phyloP scores from a whole-genome alignment of 164 flowering plant genomes.

The Dillenia suffruticosa region DNA sequence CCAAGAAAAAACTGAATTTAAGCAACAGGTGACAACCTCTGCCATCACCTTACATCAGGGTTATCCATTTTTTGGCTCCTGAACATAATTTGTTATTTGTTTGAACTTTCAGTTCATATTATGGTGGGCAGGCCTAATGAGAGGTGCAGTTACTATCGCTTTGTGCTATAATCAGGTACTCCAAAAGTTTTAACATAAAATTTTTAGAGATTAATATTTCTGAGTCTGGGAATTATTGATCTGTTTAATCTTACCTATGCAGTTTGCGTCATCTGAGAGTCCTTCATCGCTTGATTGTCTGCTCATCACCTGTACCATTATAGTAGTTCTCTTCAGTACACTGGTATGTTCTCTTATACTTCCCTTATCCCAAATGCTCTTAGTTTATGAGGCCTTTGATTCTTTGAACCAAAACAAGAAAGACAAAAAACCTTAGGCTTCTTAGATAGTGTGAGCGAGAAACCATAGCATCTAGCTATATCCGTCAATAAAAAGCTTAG shows the following conservation, averaged over 20 bases:
- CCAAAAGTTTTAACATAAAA: background rate
- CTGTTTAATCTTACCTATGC: conserved; percentile 6
- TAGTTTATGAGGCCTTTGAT: too few species aligned
- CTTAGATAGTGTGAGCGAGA: background rate
- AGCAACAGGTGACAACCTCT: conserved; percentile 37
- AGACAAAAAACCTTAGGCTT: too few species aligned
- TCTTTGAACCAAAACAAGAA: too few species aligned
- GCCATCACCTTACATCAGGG: background rate
- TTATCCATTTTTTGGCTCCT: background rate
- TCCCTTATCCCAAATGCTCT: background rate
- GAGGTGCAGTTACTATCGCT: conserved; percentile 84
- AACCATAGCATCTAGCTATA: too few species aligned
- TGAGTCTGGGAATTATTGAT: background rate
- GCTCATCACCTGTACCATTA: conserved; percentile 52
- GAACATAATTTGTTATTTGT: conserved; percentile 4
- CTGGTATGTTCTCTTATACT: conserved; percentile 33
- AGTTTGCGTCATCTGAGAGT: conserved; percentile 36
- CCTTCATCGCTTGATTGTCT: conserved; percentile 25
- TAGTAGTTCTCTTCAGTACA: conserved; percentile 73
- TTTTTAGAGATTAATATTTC: background rate
- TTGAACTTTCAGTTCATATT: conserved; percentile 45
- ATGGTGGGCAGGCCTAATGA: conserved; percentile 89
- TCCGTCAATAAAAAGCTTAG: background rate
- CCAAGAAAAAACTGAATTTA: conserved; percentile 27
- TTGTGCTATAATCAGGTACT: conserved; percentile 57